Evolutionary conservation across 208 protist genomes (phyloP).

Genomic region (Trichomonas tenax): DNA sequence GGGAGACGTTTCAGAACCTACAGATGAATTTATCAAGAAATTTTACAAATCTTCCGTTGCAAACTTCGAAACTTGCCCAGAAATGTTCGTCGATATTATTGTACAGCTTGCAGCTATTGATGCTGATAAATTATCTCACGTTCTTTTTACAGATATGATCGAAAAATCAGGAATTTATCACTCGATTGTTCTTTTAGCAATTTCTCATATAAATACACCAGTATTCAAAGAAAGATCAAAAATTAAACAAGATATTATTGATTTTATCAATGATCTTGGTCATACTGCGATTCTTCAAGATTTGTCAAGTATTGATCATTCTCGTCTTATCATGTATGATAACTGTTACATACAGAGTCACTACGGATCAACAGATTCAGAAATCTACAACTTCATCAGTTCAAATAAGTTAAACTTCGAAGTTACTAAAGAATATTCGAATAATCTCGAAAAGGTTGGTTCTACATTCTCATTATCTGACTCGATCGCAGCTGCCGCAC

Average conservation of each 20-base stretch:
- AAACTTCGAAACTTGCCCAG: not conserved
- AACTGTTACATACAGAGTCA: not conserved
- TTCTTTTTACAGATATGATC: not conserved
- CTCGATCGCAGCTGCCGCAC: not conserved
- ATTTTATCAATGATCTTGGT: not conserved
- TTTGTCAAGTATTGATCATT: not conserved
- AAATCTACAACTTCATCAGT: not conserved
- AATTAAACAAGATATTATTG: not conserved
- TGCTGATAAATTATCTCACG: not conserved
- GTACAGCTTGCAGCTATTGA: not conserved
- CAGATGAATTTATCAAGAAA: not conserved
- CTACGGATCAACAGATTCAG: not conserved
- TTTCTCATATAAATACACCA: not conserved
- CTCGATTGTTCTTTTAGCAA: not conserved
- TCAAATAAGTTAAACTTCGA: not conserved
- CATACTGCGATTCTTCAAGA: not conserved
- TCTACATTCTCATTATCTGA: not conserved
- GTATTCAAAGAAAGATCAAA: not conserved
- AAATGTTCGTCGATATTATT: not conserved
- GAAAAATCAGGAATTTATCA: not conserved
- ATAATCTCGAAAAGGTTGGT: not conserved
- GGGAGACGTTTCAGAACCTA: too few species aligned
- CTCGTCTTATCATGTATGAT: not conserved
- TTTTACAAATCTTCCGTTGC: not conserved
- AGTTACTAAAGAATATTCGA: not conserved